phyloP scores from a whole-genome alignment of 1,284 basidiomycete species.

The Austroboletus niveus region DNA sequence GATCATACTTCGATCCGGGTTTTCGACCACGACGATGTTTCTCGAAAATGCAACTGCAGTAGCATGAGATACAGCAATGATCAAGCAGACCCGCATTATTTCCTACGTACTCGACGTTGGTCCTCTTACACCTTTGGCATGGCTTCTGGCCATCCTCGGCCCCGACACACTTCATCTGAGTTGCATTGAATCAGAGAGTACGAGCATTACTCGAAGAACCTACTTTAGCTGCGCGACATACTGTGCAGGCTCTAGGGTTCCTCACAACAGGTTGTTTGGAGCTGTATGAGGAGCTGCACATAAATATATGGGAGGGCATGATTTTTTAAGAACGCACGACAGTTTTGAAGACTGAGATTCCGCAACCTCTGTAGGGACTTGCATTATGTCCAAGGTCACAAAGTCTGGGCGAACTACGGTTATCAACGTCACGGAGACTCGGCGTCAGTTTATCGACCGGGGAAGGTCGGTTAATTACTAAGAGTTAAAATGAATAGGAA shows the following conservation, averaged over 20 bases:
- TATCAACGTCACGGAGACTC: conserved; percentile 40
- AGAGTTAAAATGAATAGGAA: conserved; percentile 33
- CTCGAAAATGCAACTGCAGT: conserved; percentile 71
- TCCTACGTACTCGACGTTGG: conserved; percentile 60
- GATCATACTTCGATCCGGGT: conserved; percentile 77
- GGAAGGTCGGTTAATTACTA: conserved; percentile 39
- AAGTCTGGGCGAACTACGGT: conserved; percentile 26
- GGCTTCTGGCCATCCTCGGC: conserved; percentile 74
- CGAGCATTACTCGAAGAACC: conserved; percentile 16
- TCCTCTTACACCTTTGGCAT: conserved; percentile 77
- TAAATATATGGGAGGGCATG: conserved; percentile 11
- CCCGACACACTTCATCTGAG: conserved; percentile 84
- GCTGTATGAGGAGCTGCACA: conserved; percentile 22
- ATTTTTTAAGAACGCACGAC: conserved; percentile 16
- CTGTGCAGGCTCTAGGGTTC: conserved; percentile 76
- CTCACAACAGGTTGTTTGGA: conserved; percentile 59
- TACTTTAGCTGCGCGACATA: conserved; percentile 80
- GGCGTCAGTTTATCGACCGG: conserved; percentile 41
- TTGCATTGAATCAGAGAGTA: conserved; percentile 18
- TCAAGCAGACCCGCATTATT: conserved; percentile 19
- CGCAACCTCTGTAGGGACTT: conserved; percentile 24
- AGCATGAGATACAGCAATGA: conserved; percentile 15
- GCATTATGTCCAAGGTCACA: conserved; percentile 27
- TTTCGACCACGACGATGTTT: conserved; percentile 83
- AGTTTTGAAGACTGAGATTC: conserved; percentile 35